A percentile compares a stretch with the other conserved stretches of the same genome.
These are phyloP conservation scores for Phytophthora foliorum DNA, from an alignment of 352 stramenopile species.

Conservation along the genomic window DNA sequence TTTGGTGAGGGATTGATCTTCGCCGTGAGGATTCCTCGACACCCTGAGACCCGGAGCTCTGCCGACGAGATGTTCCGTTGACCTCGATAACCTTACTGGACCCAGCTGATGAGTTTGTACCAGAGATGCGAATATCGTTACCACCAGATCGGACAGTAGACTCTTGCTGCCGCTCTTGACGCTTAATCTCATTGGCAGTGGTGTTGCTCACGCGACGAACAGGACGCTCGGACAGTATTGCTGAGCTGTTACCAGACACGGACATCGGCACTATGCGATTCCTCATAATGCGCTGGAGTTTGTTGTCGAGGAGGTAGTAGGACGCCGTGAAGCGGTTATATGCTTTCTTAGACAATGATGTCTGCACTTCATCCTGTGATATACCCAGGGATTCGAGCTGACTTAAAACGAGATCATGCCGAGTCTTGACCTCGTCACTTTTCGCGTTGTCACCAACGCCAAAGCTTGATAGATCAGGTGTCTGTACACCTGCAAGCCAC, in stretches of 20 bases:
- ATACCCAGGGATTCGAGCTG: slow-evolving; percentile 68
- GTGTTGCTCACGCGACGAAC: slow-evolving; percentile 10
- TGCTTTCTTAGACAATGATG: slow-evolving; percentile 51
- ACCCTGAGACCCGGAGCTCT: slow-evolving; percentile 12
- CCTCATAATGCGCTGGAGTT: slow-evolving; percentile 56
- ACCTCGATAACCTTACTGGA: slow-evolving; percentile 12
- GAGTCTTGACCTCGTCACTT: slow-evolving; percentile 27
- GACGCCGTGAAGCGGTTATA: slow-evolving; percentile 81
- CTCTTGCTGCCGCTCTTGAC: slow-evolving; percentile 21
- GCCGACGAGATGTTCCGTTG: slow-evolving; percentile 6
- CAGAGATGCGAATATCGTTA: slow-evolving; percentile 11
- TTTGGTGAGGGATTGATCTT: slow-evolving; percentile 22
- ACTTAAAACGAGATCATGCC: slow-evolving; percentile 57
- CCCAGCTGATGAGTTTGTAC: slow-evolving; percentile 8
- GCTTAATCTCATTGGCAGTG: slow-evolving; percentile 21
- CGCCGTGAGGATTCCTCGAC: slow-evolving; percentile 24
- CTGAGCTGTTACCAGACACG: slow-evolving; percentile 1
- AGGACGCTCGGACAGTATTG: slow-evolving; percentile 2
- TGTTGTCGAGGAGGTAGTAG: slow-evolving; percentile 82
- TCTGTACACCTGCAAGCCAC: slow-evolving; percentile 69
- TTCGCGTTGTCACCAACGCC: slow-evolving; percentile 1
- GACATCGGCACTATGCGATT: slow-evolving; percentile 26
- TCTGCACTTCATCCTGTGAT: slow-evolving; percentile 44
- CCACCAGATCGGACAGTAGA: slow-evolving; percentile 16
- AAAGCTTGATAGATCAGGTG: slow-evolving; percentile 16